Evolutionary conservation across 163 green algal genomes (phyloP).

Genomic region (Scenedesmus sp.): DNA sequence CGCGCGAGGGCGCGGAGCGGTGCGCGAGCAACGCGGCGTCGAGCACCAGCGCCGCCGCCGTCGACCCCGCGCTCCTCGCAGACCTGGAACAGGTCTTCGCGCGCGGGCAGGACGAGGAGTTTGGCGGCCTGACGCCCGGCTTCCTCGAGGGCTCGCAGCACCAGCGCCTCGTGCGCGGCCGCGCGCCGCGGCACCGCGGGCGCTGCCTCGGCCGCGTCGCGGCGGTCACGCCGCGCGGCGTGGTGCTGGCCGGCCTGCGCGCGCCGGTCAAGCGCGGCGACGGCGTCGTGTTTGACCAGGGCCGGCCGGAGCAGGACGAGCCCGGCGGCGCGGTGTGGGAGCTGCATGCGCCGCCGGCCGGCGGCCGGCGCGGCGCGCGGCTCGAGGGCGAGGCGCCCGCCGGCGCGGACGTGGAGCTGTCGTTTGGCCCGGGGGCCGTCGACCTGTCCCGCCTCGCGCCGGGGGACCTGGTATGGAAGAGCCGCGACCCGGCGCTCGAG

Average conservation of each 20-base stretch:
- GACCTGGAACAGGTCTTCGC: slow-evolving; percentile 77
- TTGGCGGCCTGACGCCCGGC: slow-evolving; percentile 77
- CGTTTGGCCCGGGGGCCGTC: slow-evolving; percentile 50
- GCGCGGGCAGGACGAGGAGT: slow-evolving; percentile 74
- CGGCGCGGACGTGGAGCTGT: slow-evolving; percentile 45
- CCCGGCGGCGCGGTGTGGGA: slow-evolving; percentile 65
- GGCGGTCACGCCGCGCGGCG: slow-evolving; percentile 17
- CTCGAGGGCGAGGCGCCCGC: not conserved
- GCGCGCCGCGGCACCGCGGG: slow-evolving; percentile 74
- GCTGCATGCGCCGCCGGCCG: slow-evolving; percentile 24
- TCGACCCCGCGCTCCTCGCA: not conserved
- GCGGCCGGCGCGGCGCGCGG: not conserved
- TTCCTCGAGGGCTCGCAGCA: slow-evolving; percentile 80
- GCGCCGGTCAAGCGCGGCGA: slow-evolving; percentile 68
- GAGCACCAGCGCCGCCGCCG: not conserved
- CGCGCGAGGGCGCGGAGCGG: slow-evolving; percentile 2
- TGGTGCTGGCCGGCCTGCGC: slow-evolving; percentile 46
- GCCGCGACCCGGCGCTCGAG: slow-evolving; percentile 53
- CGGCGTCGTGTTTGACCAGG: slow-evolving; percentile 82
- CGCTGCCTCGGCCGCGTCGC: slow-evolving; percentile 63
- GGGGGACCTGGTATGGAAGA: slow-evolving; percentile 69
- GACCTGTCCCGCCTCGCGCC: slow-evolving; percentile 24
- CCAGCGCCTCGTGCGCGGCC: slow-evolving; percentile 79
- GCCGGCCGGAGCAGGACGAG: slow-evolving; percentile 66
- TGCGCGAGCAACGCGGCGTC: slow-evolving; percentile 7